Evolutionary conservation across 2,329 filamentous ascomycete species (phyloP).

Genomic region (Exophiala viscosa): DNA sequence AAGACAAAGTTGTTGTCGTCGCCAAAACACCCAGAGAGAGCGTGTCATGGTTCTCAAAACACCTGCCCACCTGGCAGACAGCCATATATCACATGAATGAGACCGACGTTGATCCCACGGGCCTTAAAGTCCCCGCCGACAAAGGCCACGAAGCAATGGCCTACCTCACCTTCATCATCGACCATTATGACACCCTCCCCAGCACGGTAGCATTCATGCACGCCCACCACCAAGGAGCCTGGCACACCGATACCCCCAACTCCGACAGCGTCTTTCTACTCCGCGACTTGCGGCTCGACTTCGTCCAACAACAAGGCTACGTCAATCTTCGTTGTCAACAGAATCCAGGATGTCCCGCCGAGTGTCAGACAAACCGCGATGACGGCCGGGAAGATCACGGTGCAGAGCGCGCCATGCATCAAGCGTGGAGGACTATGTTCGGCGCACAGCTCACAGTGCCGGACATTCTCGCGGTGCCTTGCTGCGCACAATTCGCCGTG

Average conservation of each 20-base stretch:
- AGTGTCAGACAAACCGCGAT: conserved; percentile 42
- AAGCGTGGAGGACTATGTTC: background rate
- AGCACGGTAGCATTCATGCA: conserved; percentile 43
- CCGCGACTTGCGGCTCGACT: conserved; percentile 47
- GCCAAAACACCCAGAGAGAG: too few species aligned
- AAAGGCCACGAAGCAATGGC: conserved; percentile 61
- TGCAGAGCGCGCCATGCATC: conserved; percentile 31
- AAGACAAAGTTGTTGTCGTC: too few species aligned
- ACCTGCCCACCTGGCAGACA: background rate
- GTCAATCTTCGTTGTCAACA: conserved; percentile 58
- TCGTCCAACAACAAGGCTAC: conserved; percentile 52
- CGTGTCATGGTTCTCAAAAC: background rate
- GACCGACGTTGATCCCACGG: background rate
- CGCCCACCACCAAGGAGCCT: conserved; percentile 40
- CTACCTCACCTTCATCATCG: conserved; percentile 60
- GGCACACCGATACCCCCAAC: conserved; percentile 35
- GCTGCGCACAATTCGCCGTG: conserved; percentile 55
- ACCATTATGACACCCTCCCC: conserved; percentile 37
- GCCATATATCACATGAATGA: background rate
- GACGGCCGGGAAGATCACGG: conserved; percentile 36
- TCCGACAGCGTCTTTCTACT: conserved; percentile 48
- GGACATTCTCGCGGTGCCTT: conserved; percentile 27
- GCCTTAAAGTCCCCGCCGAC: conserved; percentile 41
- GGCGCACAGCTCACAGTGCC: conserved; percentile 26
- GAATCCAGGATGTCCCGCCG: conserved; percentile 56